Conservation (phyloP, 768 basidiomycete species). For the Pluteus cervinus region DNA sequence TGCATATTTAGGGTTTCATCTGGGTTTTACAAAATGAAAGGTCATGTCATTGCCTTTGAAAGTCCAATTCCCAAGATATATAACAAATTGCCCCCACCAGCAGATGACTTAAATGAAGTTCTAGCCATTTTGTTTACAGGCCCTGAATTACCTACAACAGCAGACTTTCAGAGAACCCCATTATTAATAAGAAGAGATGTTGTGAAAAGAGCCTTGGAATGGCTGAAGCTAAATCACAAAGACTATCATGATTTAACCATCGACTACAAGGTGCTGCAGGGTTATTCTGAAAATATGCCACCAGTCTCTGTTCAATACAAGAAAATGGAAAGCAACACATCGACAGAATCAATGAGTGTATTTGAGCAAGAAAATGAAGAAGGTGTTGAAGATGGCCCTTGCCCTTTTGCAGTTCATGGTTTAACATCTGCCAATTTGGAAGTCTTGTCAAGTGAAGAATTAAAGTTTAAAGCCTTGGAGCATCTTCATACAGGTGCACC, state of each 20-base stretch:
- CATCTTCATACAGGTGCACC: conserved; percentile 18
- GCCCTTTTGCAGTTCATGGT: too few species aligned
- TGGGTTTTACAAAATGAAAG: conserved; percentile 13
- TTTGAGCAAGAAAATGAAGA: conserved; percentile 17
- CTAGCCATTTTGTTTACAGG: conserved; percentile 9
- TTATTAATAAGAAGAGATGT: conserved; percentile 16
- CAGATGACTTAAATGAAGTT: conserved; percentile 9
- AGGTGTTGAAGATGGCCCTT: conserved; percentile 16
- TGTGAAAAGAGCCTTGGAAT: conserved; percentile 17
- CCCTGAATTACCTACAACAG: conserved; percentile 7
- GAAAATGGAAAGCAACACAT: conserved; percentile 5
- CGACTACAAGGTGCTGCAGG: conserved; percentile 9
- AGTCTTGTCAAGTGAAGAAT: conserved; percentile 3
- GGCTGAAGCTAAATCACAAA: conserved; percentile 20
- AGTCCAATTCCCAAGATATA: conserved; percentile 16
- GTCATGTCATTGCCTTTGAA: conserved; percentile 20
- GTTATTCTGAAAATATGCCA: conserved; percentile 10
- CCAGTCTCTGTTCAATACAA: conserved; percentile 11
- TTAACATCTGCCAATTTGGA: conserved; percentile 14
- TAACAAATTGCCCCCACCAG: too few species aligned
- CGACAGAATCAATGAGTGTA: conserved; percentile 7
- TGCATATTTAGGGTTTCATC: too few species aligned
- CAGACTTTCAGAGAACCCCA: conserved; percentile 14
- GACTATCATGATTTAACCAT: conserved; percentile 19
- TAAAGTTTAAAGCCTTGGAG: conserved; percentile 17